Conservation (phyloP, 2,329 filamentous ascomycete genomes). For the Fusarium sororula region DNA sequence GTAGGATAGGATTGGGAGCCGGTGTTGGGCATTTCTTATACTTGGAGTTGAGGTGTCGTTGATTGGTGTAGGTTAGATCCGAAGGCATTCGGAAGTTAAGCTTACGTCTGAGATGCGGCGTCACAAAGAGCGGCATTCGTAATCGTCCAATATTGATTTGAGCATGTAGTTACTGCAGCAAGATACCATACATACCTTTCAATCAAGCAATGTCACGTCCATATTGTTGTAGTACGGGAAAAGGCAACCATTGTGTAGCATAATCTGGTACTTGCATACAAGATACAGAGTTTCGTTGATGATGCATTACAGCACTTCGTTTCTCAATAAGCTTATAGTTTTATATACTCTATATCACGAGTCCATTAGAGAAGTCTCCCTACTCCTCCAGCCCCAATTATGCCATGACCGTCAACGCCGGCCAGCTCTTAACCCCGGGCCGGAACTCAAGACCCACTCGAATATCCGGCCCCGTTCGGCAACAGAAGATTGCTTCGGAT, state of each 20-base stretch:
- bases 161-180: rapidly evolving
- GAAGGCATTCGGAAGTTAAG: conserved; percentile 38
- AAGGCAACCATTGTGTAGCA: background rate
- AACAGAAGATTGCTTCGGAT: background rate
- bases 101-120: background rate
- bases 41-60: background rate
- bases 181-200: background rate
- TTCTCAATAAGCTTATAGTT: too few relatives aligned
- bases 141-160: background rate
- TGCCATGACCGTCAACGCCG: background rate
- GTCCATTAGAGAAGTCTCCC: background rate
- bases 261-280: rapidly evolving
- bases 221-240: background rate
- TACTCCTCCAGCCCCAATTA: background rate
- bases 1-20: background rate
- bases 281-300: background rate
- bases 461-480: conserved; percentile 22
- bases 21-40: conserved; percentile 7
- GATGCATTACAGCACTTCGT: background rate
- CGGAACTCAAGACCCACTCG: background rate
- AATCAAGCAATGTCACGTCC: background rate
- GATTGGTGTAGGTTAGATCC: conserved; percentile 28
- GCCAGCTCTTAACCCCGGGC: background rate
- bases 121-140: background rate
- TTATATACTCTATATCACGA: too few relatives aligned